Percentiles rank a stretch among this genome's conserved stretches.
Conservation (phyloP, 768 basidiomycete genomes). For the Boletus fagicola region DNA sequence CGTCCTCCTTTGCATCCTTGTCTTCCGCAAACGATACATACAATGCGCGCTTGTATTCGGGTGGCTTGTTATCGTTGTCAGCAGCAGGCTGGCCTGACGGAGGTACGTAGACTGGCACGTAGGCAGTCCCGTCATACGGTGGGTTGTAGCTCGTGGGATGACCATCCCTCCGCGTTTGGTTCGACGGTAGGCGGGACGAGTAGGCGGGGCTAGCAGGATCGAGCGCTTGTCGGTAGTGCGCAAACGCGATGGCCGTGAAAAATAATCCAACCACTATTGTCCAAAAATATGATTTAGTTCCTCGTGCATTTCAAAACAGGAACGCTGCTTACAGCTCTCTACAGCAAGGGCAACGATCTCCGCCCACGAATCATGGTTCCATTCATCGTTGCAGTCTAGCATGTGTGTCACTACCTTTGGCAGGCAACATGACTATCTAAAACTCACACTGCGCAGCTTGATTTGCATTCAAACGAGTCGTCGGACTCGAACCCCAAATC, state of each 20-base stretch:
- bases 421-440: background rate
- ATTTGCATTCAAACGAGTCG: constrained; percentile 25
- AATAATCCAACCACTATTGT: constrained; percentile 51
- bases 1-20: constrained; percentile 40
- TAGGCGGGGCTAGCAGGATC: constrained; percentile 64
- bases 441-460: constrained; percentile 51
- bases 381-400: constrained; percentile 61
- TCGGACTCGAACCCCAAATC: constrained; percentile 49
- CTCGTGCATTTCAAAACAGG: too few species aligned
- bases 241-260: constrained; percentile 65
- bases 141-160: constrained; percentile 57
- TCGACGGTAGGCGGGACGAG: constrained; percentile 41
- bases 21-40: constrained; percentile 29
- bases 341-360: constrained; percentile 65
- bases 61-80: constrained; percentile 46
- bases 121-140: constrained; percentile 43
- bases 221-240: constrained; percentile 71
- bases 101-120: constrained; percentile 42
- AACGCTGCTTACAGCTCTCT: constrained; percentile 47
- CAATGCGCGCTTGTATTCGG: constrained; percentile 44
- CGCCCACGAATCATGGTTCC: constrained; percentile 64
- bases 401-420: constrained; percentile 11
- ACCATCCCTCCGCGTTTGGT: constrained; percentile 37
- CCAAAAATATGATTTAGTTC: background rate
- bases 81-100: constrained; percentile 51